phyloP scores from a whole-genome alignment of 1,284 basidiomycete genomes.

The Sporisorium graminicola region DNA sequence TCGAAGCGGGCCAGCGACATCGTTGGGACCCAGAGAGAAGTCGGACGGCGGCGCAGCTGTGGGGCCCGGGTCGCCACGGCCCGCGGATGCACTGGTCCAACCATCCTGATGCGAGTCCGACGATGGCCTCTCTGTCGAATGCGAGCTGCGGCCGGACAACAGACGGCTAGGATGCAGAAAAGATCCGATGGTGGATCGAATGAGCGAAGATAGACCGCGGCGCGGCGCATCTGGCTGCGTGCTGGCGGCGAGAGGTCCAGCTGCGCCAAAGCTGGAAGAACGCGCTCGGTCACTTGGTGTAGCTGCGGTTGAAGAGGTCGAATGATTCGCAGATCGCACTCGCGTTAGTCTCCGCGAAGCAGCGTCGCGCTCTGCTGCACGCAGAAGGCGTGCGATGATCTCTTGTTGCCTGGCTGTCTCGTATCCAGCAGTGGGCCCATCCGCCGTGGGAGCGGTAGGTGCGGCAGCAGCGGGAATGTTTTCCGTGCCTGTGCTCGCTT shows the following conservation, averaged over 20 bases:
- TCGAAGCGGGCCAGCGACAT: conserved; percentile 46
- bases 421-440: not conserved
- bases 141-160: conserved; percentile 14
- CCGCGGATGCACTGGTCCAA: conserved; percentile 2
- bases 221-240: conserved; percentile 17
- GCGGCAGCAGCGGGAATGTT: not conserved
- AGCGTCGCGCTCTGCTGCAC: conserved; percentile 37
- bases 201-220: conserved; percentile 28
- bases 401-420: conserved; percentile 30
- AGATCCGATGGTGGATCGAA: conserved; percentile 32
- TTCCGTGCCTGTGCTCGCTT: not conserved
- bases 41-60: conserved; percentile 9
- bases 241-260: not conserved
- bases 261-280: conserved; percentile 10
- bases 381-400: conserved; percentile 35
- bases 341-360: conserved; percentile 21
- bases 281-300: conserved; percentile 1
- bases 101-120: conserved; percentile 4
- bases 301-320: conserved; percentile 2
- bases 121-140: conserved; percentile 5
- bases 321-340: conserved; percentile 9
- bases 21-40: conserved; percentile 47
- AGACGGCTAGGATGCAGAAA: conserved; percentile 40
- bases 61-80: not conserved
- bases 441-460: not conserved